These are phyloP conservation scores for Colletotrichum sp. DNA, from an alignment of 2,329 filamentous ascomycete species.

Conservation along the genomic window DNA sequence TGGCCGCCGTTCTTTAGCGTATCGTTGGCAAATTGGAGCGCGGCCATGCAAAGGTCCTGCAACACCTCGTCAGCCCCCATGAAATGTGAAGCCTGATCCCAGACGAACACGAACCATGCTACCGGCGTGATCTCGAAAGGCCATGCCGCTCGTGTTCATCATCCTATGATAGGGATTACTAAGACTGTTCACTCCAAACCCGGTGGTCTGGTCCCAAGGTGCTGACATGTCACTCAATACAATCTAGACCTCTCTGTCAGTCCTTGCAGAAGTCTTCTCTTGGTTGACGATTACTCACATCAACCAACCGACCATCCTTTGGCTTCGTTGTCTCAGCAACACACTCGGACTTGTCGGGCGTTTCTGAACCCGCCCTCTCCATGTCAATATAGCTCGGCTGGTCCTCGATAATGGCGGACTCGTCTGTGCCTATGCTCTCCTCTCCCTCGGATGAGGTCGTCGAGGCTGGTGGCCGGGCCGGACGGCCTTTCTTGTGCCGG, in stretches of 20 bases:
- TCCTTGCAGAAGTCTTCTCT: background rate
- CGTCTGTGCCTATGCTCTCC: conserved; percentile 18
- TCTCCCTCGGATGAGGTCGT: background rate
- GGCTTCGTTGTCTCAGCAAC: conserved; percentile 29
- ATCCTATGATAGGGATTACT: conserved; percentile 97
- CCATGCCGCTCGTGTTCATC: conserved; percentile 96
- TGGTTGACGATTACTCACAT: conserved; percentile 53
- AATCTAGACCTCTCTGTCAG: conserved; percentile 52
- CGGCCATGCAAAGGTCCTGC: conserved; percentile 88
- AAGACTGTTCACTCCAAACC: conserved; percentile 85
- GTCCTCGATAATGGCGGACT: conserved; percentile 36
- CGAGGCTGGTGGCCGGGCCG: conserved; percentile 17
- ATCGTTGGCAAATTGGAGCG: conserved; percentile 83
- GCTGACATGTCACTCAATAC: conserved; percentile 99
- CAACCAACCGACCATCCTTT: conserved; percentile 61
- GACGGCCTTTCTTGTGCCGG: conserved; percentile 62
- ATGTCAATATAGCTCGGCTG: conserved; percentile 69
- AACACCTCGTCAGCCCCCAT: background rate
- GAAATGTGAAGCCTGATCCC: background rate
- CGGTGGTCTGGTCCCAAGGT: conserved; percentile 85
- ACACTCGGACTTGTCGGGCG: conserved; percentile 33
- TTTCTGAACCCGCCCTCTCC: conserved; percentile 49
- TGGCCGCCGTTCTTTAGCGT: conserved; percentile 83
- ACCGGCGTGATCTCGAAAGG: conserved; percentile 85
- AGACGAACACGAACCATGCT: conserved; percentile 78